Evolutionary conservation across 1,284 basidiomycete species (phyloP).

Genomic region (Leccinum holopus): DNA sequence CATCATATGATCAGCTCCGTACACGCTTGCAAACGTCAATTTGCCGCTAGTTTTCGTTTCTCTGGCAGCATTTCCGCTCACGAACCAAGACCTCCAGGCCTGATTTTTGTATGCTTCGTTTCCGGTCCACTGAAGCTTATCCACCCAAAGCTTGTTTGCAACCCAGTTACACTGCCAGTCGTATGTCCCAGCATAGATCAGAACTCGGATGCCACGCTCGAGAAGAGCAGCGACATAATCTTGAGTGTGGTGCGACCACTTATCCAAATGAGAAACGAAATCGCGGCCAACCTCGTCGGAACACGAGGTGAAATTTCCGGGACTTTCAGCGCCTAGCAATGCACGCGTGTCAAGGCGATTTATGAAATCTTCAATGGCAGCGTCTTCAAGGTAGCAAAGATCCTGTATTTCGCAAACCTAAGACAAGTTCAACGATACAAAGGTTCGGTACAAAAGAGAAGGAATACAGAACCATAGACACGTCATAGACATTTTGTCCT

Average conservation of each 20-base stretch:
- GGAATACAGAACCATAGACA: slow-evolving; percentile 53
- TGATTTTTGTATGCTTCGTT: slow-evolving; percentile 49
- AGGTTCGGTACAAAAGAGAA: slow-evolving; percentile 2
- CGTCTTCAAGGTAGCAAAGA: slow-evolving; percentile 58
- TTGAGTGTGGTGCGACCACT: slow-evolving; percentile 57
- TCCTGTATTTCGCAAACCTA: slow-evolving; percentile 51
- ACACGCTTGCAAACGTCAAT: slow-evolving; percentile 66
- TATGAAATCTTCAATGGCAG: slow-evolving; percentile 52
- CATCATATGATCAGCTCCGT: slow-evolving; percentile 71
- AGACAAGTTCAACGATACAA: neutral
- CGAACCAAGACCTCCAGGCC: slow-evolving; percentile 59
- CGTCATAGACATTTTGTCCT: slow-evolving; percentile 70
- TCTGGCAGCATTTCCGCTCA: slow-evolving; percentile 55
- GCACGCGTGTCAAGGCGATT: slow-evolving; percentile 54
- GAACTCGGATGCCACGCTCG: slow-evolving; percentile 67
- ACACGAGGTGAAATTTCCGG: slow-evolving; percentile 58
- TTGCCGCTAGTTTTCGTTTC: slow-evolving; percentile 59
- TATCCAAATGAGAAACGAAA: slow-evolving; percentile 58
- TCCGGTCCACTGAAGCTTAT: slow-evolving; percentile 72
- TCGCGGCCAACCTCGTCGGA: slow-evolving; percentile 46
- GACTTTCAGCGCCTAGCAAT: slow-evolving; percentile 58
- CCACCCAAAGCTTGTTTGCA: slow-evolving; percentile 72
- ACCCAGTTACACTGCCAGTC: slow-evolving; percentile 83
- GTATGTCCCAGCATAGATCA: slow-evolving; percentile 79
- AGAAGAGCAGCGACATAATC: slow-evolving; percentile 70